Evolutionary conservation across 2,329 filamentous ascomycete genomes (phyloP), one percentile per base, ranked within the genome.

Genomic region (Grosmannia clavigera): DNA sequence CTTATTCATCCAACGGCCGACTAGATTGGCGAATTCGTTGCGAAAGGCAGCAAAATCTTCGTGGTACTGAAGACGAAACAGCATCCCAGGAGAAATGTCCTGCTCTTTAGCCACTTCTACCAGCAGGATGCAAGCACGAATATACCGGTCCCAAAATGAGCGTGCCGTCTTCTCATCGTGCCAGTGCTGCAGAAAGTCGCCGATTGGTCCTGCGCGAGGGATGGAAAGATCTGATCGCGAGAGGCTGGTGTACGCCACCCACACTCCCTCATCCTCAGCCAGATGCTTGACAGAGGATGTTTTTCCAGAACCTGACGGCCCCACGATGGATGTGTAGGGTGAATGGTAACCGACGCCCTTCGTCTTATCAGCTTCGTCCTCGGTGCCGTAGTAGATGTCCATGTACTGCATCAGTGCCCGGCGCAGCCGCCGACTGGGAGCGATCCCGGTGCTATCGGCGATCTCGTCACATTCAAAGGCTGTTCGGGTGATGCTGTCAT

Each of bases 251-350:
- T 58, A 58, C 3, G 43, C 38, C 22, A 58, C 57, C 57, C 50
- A 58, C 25, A 58, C 22, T 19, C 12, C 31, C n/a, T 58, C 57
- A 12, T 53, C 48, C 16, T 58, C 57, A 25, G 57, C 57, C 22
- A 58, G 35, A 19, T 58, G 57, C 50, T 58, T 58, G 3, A 58
- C 57, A 3, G 57, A 58, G 27, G 54, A 58, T 4, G 57, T 54
- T 14, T 58, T 58, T 3, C 57, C 57, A 9, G 57, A 58, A 1
- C 57, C 57, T 2, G 57, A 58, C 14, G 57, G 57, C 11, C 57
- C 51, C 5, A 58, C 35, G 25, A 58, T 54, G 33, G 57, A 12
- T 3, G 57, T 43, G 50, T 54, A 58, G 3, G 57, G 57, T 9
- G 57, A 58, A 14, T 58, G 57, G 35, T 54, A 58, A 3, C 12